Conservation (phyloP, 2,329 filamentous ascomycete species). For the Stylonectria norvegica region DNA sequence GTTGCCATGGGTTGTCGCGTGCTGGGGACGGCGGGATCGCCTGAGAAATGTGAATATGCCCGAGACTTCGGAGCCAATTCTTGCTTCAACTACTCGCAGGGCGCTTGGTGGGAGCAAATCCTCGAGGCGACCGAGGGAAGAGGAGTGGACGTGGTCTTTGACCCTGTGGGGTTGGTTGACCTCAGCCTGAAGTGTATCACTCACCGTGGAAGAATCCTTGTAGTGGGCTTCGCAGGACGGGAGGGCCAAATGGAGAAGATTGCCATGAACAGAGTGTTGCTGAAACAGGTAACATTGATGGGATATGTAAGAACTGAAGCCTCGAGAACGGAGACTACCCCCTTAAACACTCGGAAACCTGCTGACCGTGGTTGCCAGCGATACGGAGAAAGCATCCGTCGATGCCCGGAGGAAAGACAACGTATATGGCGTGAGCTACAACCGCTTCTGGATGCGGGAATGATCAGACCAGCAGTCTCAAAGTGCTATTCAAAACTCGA, state of each 20-base stretch:
- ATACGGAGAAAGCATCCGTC: constrained; percentile 54
- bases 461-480: constrained; percentile 50
- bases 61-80: constrained; percentile 37
- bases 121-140: constrained; percentile 42
- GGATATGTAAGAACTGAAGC: constrained; percentile 46
- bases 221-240: constrained; percentile 57
- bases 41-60: constrained; percentile 42
- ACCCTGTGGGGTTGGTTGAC: constrained; percentile 55
- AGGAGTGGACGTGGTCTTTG: constrained; percentile 57
- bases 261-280: constrained; percentile 51
- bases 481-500: constrained; percentile 48
- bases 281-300: constrained; percentile 51
- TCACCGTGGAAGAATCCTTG: constrained; percentile 51
- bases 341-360: background rate
- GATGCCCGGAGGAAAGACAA: constrained; percentile 44
- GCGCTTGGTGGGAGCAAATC: constrained; percentile 50
- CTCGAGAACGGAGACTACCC: background rate
- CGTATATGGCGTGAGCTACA: constrained; percentile 51
- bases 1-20: constrained; percentile 50
- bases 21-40: constrained; percentile 49
- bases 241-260: constrained; percentile 52
- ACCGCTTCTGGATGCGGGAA: constrained; percentile 43
- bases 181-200: constrained; percentile 52
- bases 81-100: constrained; percentile 39
- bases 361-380: constrained; percentile 33